Evolutionary conservation across 768 basidiomycete species (phyloP), one percentile per base, ranked within the genome.

Genomic region (Russula sp.): DNA sequence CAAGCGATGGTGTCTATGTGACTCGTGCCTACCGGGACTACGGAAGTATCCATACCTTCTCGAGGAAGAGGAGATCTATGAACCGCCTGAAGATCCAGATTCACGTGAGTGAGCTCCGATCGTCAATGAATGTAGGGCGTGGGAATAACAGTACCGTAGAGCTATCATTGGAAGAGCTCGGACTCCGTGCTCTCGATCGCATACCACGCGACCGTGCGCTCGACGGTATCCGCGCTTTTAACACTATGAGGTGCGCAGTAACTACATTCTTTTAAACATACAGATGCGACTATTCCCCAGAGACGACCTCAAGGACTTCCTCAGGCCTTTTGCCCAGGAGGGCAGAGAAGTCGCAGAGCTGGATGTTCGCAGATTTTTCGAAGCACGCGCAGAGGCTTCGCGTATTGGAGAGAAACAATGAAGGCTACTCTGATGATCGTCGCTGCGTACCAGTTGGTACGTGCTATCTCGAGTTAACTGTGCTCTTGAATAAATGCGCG

Each of bases 31-130:
- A 6, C 76, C 80, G 0, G 77, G 76, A 7, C 74, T 92, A 47
- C 74, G 81, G 68, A 72, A 74, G 16, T 75, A 82, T 68, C 77
- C 82, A 32, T 91, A 80, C 73, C 76, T 93, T 27, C 73, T 90
- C 11, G 80, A 88, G 65, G 88, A 89, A 72, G 91, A 93, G 66
- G 89, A 90, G 47, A 90, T 86, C 0, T 93, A 90, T 64, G 88
- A 91, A 70, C 89, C 88, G 1, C 91, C 91, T 4, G 85, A 89
- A 69, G 91, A 93, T 73, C 91, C 91, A 10, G 91, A 94, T 71
- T 90, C 85, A 64, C 84, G 91, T 85, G 56, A 45, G 91, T 85
- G 56, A 45, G 73, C 60, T 11, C 45, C n/a, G 11, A n/a, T 16
- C n/a, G 37, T 45, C 22, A 14, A 16, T 39, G 16, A 0, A 14